Base-by-base conservation (phyloP, 1,284 basidiomycete species). In the Puccinia hordei region DNA sequence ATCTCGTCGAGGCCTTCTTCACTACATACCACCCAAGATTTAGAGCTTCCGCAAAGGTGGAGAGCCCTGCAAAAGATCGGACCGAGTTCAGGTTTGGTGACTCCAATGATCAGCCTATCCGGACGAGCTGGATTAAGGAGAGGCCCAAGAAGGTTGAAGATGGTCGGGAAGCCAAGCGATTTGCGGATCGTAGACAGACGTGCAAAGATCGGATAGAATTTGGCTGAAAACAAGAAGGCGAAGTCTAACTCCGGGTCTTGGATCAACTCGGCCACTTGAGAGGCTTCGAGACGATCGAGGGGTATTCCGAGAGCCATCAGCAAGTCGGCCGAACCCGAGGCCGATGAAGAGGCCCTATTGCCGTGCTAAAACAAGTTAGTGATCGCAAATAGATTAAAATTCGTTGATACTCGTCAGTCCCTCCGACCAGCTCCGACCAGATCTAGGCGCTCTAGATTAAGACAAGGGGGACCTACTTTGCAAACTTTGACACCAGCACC, bases 71-170 rank as follows among this genome's bases (percentile, higher is more conserved):
- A 94, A 85, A 97, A 98, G 0, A 92, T 91, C 9, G 88, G 86
- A 0, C 95, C 96, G n/a, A 99, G 89, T 82, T 91, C 91, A 74
- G 88, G 90, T 82, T 92, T 91, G 17, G 95, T 92, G 30, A 99
- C 92, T 74, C 96, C 96, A 41, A 98, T 89, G 17, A 99, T 90
- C 91, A 98, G 92, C 30, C 93, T 90, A 35, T 88, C 88, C 0
- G 96, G 96, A 24, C 88, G 87, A 0, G 93, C 92, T 0, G 96
- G 97, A 86, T 98, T 98, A 87, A 98, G 92, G 59, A 98, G 89
- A 0, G 96, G 96, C 0, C 97, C 96, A 57, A 98, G 89, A 81
- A 97, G 88, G 87, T 99, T 99, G 90, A 98, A 98, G 88, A 99
- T 91, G 2, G 96, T 98, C 35, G 95, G 92, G 88, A 98, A 98